Base-by-base conservation (phyloP, 345 rosid species). In the Salix brachista region DNA sequence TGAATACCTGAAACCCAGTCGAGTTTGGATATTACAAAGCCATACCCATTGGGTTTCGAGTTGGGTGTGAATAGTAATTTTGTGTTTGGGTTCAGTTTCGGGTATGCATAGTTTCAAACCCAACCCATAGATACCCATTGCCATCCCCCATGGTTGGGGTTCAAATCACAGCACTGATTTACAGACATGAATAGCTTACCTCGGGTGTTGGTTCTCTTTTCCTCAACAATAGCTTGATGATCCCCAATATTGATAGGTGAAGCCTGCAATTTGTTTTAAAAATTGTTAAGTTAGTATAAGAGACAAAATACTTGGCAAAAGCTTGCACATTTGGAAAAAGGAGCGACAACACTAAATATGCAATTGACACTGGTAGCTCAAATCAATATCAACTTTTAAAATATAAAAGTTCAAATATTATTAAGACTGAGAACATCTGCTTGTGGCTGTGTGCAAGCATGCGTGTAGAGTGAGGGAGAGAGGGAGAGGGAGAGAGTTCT, bases 141-240 rank as follows among this genome's bases (percentile, higher is more conserved):
- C 44, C 44, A 41, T 41, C 44, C 44, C 12, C 44, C 11, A 3
- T 41, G 44, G 50, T 13, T 44, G 5, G 17, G 50, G 1, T 44
- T 44, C 50, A 13, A 13, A 44, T 44, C 50, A 44, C 50, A 44
- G 50, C 17, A 36, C 19, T 11, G 44, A 69, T 50, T 4, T 12
- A 65, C 41, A 16, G 30, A 69, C 39, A 68, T 11, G 21, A 30
- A 77, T 28, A 26, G 17, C 67, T 84, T 80, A 86, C 98, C 97
- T 86, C 90, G 89, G 75, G 83, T 80, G 34, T 85, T 88, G 46
- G 90, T 83, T 86, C 89, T 89, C 88, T 94, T 94, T 87, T 85
- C 86, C 83, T 94, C 95, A 7, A 94, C 75, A 71, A 83, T 83
- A 64, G 91, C 96, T 83, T 83, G 86, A 39, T 82, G 88, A 65